Conservation (phyloP, 306 rosid genomes). For the Urtica urens region DNA sequence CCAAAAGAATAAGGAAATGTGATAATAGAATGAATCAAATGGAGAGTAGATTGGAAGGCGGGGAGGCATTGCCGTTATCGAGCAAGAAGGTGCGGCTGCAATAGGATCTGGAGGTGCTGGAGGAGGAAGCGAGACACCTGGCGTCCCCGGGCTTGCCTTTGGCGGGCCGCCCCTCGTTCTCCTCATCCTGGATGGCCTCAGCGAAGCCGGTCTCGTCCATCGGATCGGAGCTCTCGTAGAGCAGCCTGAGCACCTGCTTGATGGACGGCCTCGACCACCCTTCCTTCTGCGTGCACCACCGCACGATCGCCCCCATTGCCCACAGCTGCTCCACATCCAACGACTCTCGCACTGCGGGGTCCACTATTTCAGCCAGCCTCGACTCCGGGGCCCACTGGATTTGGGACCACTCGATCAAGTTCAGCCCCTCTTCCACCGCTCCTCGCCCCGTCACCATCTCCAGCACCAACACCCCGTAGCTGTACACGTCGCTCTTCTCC, state of each 20-base stretch:
- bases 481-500: constrained; percentile 84
- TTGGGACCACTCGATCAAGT: constrained; percentile 88
- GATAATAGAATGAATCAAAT: too few species aligned
- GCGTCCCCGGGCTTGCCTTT: constrained; percentile 83
- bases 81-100: constrained; percentile 91
- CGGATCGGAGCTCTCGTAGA: constrained; percentile 87
- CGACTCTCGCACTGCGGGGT: constrained; percentile 55
- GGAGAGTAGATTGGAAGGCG: constrained; percentile 56
- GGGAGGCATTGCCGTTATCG: constrained; percentile 76
- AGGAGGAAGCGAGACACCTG: constrained; percentile 88
- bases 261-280: constrained; percentile 80
- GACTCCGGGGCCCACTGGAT: constrained; percentile 43
- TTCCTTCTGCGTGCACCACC: constrained; percentile 92
- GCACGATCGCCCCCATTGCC: constrained; percentile 52
- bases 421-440: constrained; percentile 65
- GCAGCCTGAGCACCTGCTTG: constrained; percentile 81
- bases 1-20: too few species aligned
- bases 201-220: constrained; percentile 58
- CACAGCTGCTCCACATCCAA: constrained; percentile 80
- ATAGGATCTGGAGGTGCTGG: constrained; percentile 90
- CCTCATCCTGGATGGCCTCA: constrained; percentile 55
- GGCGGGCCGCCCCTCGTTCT: constrained; percentile 49
- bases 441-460: constrained; percentile 80
- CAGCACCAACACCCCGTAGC: constrained; percentile 77
- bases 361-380: constrained; percentile 60